Conservation (phyloP, 495 filamentous ascomycete species). For the Aspergillus affinis region DNA sequence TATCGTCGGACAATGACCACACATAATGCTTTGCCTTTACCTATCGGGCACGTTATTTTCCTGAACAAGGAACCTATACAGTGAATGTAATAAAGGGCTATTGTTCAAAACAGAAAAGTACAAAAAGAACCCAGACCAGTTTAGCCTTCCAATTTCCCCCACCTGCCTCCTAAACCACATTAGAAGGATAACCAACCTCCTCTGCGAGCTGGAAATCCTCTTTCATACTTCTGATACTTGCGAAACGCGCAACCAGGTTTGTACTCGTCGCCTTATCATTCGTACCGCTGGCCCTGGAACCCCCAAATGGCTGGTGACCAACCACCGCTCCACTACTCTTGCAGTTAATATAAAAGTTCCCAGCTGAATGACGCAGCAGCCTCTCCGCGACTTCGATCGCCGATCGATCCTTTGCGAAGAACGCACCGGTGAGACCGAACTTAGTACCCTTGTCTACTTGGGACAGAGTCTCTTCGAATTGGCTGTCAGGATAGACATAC, state of each 20-base stretch:
- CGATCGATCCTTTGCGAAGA: constrained; percentile 72
- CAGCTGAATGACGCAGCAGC: constrained; percentile 71
- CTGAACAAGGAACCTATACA: too few relatives aligned
- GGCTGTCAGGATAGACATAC: constrained; percentile 56
- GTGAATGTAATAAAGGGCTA: too few relatives aligned
- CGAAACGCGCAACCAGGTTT: constrained; percentile 73
- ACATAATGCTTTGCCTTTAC: too few relatives aligned
- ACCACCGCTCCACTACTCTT: constrained; percentile 91
- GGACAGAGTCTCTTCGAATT: constrained; percentile 50
- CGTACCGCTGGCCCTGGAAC: constrained; percentile 80
- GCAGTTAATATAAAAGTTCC: constrained; percentile 93
- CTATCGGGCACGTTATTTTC: too few relatives aligned
- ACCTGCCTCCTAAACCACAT: constrained; percentile 29
- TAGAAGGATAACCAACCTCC: constrained; percentile 79
- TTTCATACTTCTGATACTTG: constrained; percentile 82
- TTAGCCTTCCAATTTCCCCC: too few relatives aligned
- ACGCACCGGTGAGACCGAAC: constrained; percentile 76
- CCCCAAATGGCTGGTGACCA: constrained; percentile 90
- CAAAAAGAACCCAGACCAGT: too few relatives aligned
- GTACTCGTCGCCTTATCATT: constrained; percentile 89
- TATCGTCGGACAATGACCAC: too few relatives aligned
- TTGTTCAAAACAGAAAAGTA: too few relatives aligned
- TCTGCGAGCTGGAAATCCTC: constrained; percentile 76
- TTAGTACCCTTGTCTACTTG: constrained; percentile 64
- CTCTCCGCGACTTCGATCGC: constrained; percentile 69